Evolutionary conservation across 2,329 filamentous ascomycete genomes (phyloP).

Genomic region (Alternaria consortialis): DNA sequence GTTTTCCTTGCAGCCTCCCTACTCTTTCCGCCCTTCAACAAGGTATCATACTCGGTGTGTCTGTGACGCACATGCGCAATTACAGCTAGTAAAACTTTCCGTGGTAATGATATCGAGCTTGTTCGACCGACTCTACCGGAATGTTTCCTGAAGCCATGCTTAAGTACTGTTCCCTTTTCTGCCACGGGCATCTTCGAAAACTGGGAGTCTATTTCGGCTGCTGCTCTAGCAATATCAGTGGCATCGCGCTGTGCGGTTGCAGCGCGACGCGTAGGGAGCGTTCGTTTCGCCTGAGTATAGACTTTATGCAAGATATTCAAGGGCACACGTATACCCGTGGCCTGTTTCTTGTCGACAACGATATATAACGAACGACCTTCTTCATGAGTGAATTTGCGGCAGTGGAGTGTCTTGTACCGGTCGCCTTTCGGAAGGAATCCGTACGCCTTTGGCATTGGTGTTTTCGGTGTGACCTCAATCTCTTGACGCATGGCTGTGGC

Average conservation of each 20-base stretch:
- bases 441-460: conserved; percentile 42
- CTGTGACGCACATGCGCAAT: conserved; percentile 60
- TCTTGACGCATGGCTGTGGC: conserved; percentile 23
- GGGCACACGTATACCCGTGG: conserved; percentile 57
- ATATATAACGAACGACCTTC: conserved; percentile 39
- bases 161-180: conserved; percentile 49
- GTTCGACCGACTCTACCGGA: conserved; percentile 61
- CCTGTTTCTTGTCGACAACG: conserved; percentile 39
- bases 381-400: conserved; percentile 43
- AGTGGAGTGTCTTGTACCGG: conserved; percentile 47
- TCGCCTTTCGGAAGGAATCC: conserved; percentile 47
- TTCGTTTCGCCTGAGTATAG: conserved; percentile 50
- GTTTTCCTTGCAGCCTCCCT: conserved; percentile 36
- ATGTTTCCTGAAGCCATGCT: conserved; percentile 57
- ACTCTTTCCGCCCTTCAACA: conserved; percentile 18
- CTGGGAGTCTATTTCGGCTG: conserved; percentile 45
- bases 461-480: conserved; percentile 28
- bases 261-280: conserved; percentile 51
- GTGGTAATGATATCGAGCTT: conserved; percentile 47
- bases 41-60: conserved; percentile 61
- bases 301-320: conserved; percentile 51
- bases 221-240: conserved; percentile 29
- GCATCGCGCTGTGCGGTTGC: conserved; percentile 49
- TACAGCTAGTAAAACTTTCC: conserved; percentile 59
- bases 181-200: conserved; percentile 55